A percentile compares a stretch with the other conserved stretches of the same genome.
These are phyloP conservation scores for Calycina marina DNA, from an alignment of 2,329 filamentous ascomycete genomes.

Conservation along the genomic window DNA sequence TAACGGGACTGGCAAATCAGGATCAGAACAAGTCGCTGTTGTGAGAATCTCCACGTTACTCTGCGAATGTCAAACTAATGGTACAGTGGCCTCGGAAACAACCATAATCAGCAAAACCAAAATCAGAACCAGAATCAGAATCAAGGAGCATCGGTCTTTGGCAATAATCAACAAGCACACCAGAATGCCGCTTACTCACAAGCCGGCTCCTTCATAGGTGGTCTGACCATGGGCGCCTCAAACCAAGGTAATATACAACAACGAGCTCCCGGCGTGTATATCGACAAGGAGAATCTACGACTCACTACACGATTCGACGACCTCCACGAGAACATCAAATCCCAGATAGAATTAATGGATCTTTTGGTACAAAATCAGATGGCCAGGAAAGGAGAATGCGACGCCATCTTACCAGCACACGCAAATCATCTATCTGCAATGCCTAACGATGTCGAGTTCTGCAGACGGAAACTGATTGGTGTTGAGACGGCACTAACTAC, in stretches of 20 bases:
- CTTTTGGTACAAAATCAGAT: constrained; percentile 69
- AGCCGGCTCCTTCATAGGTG: constrained; percentile 8
- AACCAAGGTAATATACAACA: constrained; percentile 30
- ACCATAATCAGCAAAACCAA: constrained; percentile 17
- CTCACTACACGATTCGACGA: constrained; percentile 88
- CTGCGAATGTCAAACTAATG: not conserved
- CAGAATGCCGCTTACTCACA: too few species aligned
- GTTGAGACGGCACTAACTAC: constrained; percentile 48
- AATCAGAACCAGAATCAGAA: constrained; percentile 10
- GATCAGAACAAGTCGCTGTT: constrained; percentile 21
- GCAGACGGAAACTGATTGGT: constrained; percentile 44
- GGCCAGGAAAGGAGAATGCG: constrained; percentile 60
- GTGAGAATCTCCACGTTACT: constrained; percentile 12
- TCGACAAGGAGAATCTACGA: constrained; percentile 65
- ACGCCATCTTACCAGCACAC: constrained; percentile 50
- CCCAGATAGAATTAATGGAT: constrained; percentile 65
- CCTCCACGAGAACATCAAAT: constrained; percentile 67
- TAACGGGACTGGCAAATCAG: constrained; percentile 15
- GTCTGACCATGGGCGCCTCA: constrained; percentile 31
- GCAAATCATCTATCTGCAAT: constrained; percentile 49
- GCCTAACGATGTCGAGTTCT: constrained; percentile 48
- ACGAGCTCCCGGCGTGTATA: constrained; percentile 56
- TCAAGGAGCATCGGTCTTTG: constrained; percentile 15
- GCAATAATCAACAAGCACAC: too few species aligned
- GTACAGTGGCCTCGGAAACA: constrained; percentile 11